A percentile compares a stretch with the other conserved stretches of the same genome.
Conservation (phyloP, 768 basidiomycete genomes). For the Russula griseocarnosa region DNA sequence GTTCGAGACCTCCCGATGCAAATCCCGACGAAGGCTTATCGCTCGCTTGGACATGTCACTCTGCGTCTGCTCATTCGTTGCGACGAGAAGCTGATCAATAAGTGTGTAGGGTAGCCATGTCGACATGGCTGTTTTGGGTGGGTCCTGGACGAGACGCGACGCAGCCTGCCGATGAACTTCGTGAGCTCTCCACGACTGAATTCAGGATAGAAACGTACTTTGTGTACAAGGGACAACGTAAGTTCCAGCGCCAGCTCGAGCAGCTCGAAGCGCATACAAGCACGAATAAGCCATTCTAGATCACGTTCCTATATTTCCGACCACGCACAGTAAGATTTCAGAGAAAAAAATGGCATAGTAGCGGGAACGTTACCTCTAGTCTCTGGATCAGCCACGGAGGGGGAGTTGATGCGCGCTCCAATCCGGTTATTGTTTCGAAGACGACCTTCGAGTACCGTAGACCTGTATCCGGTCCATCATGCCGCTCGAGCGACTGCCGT, state of each 20-base stretch:
- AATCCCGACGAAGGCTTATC: constrained; percentile 42
- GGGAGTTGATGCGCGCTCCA: constrained; percentile 55
- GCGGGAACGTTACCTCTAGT: constrained; percentile 52
- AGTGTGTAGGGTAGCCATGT: constrained; percentile 84
- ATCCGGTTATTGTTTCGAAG: constrained; percentile 69
- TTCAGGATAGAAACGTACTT: constrained; percentile 45
- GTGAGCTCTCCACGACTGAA: background rate
- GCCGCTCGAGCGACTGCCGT: constrained; percentile 68
- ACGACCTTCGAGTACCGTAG: constrained; percentile 72
- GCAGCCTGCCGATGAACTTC: constrained; percentile 44
- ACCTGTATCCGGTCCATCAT: constrained; percentile 70
- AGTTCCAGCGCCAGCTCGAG: constrained; percentile 74
- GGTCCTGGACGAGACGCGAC: constrained; percentile 47
- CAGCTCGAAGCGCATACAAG: constrained; percentile 73
- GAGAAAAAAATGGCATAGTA: background rate
- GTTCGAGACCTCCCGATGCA: constrained; percentile 58
- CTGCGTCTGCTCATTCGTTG: constrained; percentile 49
- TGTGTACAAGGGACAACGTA: constrained; percentile 63
- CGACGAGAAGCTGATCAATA: constrained; percentile 75
- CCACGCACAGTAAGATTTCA: background rate
- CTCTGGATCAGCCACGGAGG: constrained; percentile 82
- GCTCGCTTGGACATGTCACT: constrained; percentile 43
- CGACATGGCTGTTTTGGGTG: constrained; percentile 51
- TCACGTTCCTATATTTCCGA: constrained; percentile 52
- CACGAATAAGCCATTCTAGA: constrained; percentile 79